A percentile compares a stretch with the other conserved stretches of the same genome.
Evolutionary conservation across 345 rosid genomes (phyloP).

Genomic region (Hibiscus trionum): DNA sequence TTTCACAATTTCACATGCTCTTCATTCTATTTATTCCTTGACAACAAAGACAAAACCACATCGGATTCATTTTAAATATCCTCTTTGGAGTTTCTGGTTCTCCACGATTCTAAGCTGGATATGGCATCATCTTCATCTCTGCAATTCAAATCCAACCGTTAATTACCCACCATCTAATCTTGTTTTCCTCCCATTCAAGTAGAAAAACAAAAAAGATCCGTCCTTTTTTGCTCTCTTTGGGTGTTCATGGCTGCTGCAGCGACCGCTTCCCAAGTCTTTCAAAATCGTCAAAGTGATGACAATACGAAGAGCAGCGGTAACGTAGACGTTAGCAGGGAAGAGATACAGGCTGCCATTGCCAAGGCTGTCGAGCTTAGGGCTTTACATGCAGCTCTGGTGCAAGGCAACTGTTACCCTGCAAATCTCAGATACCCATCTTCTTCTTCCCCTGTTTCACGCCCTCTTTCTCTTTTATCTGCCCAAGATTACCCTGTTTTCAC

Average conservation of each 20-base stretch:
- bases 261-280: constrained; percentile 32
- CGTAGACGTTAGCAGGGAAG: constrained; percentile 39
- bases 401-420: constrained; percentile 51
- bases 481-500: constrained; percentile 82
- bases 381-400: constrained; percentile 67
- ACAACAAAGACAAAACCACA: constrained; percentile 37
- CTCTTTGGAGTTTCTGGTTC: constrained; percentile 21
- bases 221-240: constrained; percentile 1
- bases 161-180: constrained; percentile 14
- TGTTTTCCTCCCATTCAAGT: background rate
- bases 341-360: constrained; percentile 76
- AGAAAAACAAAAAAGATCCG: background rate
- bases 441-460: constrained; percentile 30
- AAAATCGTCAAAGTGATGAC: constrained; percentile 18
- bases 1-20: constrained; percentile 28
- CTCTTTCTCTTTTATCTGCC: constrained; percentile 58
- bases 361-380: constrained; percentile 78
- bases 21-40: constrained; percentile 27
- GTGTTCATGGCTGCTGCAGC: constrained; percentile 53
- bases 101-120: constrained; percentile 26
- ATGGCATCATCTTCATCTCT: constrained; percentile 27
- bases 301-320: constrained; percentile 5
- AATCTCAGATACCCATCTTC: constrained; percentile 40
- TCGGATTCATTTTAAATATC: constrained; percentile 24
- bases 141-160: constrained; percentile 27